Base-by-base conservation (phyloP, 108 stramenopile species). In the Cyclotella sp. region DNA sequence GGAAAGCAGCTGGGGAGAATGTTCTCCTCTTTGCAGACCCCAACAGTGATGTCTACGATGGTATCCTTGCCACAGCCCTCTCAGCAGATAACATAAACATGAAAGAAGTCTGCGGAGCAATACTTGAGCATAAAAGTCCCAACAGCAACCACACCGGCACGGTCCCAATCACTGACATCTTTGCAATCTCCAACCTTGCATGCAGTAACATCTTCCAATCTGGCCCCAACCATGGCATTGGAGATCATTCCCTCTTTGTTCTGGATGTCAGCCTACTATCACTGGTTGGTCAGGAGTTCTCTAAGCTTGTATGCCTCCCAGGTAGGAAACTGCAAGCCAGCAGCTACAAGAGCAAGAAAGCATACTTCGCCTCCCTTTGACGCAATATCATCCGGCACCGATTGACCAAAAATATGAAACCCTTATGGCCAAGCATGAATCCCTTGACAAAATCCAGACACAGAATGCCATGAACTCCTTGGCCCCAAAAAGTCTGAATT, bases 1-100 rank as follows among this genome's bases (percentile, higher is more conserved):
- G 62, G 39, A 41, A 44, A 19, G 41, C 39, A 63, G 5, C 4
- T 18, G 62, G 62, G 6, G 39, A 63, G 8, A 3, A 63, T 7
- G 41, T 63, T 27, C 11, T 63, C n/a, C 62, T 63, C 7, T 41
- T 18, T n/a, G 19, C 19, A n/a, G 62, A 63, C n/a, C 41, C 42
- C 4, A 63, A 63, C 62, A 18, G 19, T 3, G 19, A 63, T 21
- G 62, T 63, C 9, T 63, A 63, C 41, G 19, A 13, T 19, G 62
- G 62, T 43, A 41, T 13, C 3, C 8, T 63, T 39, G 62, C 62
- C 6, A 21, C 2, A 19, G 42, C 39, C 3, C 41, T 63, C n/a
- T 4, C 6, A 43, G 16, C 9, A 8, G 42, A n/a, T n/a, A n/a
- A n/a, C n/a, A n/a, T n/a, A n/a, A n/a, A n/a, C n/a, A n/a, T n/a